Conservation (phyloP, 176 grass and related monocot species). For the Cenchrus fungigraminus region DNA sequence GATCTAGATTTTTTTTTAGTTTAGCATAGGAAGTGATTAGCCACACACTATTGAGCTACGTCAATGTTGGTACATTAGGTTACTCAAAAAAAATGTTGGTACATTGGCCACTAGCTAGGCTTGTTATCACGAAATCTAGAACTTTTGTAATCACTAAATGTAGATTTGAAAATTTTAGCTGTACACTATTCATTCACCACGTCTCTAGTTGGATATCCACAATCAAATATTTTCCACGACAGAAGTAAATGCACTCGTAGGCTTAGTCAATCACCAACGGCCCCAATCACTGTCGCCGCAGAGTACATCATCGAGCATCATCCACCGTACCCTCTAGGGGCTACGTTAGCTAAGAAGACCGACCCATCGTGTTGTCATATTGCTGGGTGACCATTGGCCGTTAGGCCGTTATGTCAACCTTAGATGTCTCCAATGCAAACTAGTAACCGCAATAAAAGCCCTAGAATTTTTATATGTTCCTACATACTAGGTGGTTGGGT, state of each 20-base stretch:
- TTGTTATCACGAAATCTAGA: not conserved
- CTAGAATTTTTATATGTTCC: not conserved
- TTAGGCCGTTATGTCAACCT: not conserved
- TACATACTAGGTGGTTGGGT: not conserved
- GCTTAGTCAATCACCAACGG: not conserved
- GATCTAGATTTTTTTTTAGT: no score
- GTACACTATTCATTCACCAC: not conserved
- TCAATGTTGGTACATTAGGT: not conserved
- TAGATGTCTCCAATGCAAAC: not conserved
- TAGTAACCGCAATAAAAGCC: no score
- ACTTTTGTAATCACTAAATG: not conserved
- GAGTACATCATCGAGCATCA: not conserved
- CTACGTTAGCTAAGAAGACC: not conserved
- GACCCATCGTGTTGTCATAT: not conserved
- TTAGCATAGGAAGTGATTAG: not conserved
- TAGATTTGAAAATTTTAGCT: not conserved
- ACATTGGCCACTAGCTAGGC: not conserved
- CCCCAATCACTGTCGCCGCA: not conserved
- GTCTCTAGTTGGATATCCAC: not conserved
- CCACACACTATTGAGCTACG: not conserved
- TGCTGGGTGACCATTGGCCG: not conserved
- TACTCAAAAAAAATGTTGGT: not conserved
- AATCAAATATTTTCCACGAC: conserved; percentile 13
- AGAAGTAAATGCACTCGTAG: conserved; percentile 1
- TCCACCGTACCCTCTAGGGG: not conserved